Percentiles rank a stretch among this genome's conserved stretches.
phyloP scores from a whole-genome alignment of 768 basidiomycete genomes.

The Stropharia rugosoannulata region DNA sequence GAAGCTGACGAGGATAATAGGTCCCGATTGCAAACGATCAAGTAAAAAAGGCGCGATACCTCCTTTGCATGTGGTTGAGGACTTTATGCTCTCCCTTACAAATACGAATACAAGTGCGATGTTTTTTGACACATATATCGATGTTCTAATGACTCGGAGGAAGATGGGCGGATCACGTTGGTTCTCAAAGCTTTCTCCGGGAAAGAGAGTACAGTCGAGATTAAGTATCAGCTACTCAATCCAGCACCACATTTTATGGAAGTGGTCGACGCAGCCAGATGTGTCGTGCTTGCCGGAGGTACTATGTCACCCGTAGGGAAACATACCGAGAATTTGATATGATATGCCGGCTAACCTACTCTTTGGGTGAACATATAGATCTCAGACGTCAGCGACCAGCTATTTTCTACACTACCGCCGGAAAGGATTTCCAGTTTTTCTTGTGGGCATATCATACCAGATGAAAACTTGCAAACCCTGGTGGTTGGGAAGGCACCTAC shows the following conservation, averaged over 20 bases:
- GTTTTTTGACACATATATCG: neutral
- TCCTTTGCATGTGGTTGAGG: constrained; percentile 78
- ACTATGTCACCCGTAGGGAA: constrained; percentile 93
- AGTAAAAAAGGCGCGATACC: constrained; percentile 51
- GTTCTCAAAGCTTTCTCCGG: constrained; percentile 38
- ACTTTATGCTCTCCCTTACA: constrained; percentile 75
- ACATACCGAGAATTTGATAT: neutral
- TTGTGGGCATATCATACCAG: constrained; percentile 90
- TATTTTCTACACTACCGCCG: constrained; percentile 65
- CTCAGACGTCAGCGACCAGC: constrained; percentile 79
- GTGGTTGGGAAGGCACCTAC: constrained; percentile 75
- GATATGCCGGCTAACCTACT: neutral
- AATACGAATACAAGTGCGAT: constrained; percentile 69
- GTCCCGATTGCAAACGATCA: constrained; percentile 15
- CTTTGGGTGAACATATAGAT: constrained; percentile 52
- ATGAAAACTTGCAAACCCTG: constrained; percentile 71
- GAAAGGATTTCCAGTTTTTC: constrained; percentile 78
- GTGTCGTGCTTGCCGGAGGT: constrained; percentile 92
- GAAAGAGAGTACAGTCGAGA: constrained; percentile 47
- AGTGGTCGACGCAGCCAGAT: constrained; percentile 76
- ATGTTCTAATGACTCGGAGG: neutral
- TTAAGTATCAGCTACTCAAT: constrained; percentile 93
- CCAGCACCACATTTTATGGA: constrained; percentile 85
- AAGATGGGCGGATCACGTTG: constrained; percentile 79
- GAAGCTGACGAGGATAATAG: constrained; percentile 5